These are phyloP conservation scores for Fusarium pilosicola DNA, from an alignment of 2,329 filamentous ascomycete genomes.

Conservation along the genomic window DNA sequence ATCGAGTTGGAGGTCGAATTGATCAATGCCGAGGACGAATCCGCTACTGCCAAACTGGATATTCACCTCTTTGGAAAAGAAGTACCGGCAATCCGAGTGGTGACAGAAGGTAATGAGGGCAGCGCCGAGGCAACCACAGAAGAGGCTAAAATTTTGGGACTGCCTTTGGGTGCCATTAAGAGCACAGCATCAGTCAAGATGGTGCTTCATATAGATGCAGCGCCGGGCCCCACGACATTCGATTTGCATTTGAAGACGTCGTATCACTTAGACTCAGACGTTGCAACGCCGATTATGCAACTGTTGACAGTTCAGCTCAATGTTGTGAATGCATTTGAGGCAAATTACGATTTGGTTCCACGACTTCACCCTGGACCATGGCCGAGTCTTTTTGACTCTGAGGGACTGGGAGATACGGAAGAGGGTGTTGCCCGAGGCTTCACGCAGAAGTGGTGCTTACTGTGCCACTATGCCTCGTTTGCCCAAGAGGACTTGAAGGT, in stretches of 20 bases:
- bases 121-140: slow-evolving; percentile 50
- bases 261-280: slow-evolving; percentile 83
- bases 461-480: slow-evolving; percentile 79
- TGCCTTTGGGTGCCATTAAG: slow-evolving; percentile 59
- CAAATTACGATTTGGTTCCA: slow-evolving; percentile 87
- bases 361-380: slow-evolving; percentile 80
- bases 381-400: slow-evolving; percentile 84
- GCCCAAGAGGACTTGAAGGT: slow-evolving; percentile 76
- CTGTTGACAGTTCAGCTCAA: slow-evolving; percentile 73
- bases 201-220: slow-evolving; percentile 61
- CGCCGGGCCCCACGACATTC: slow-evolving; percentile 63
- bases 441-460: slow-evolving; percentile 82
- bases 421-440: slow-evolving; percentile 66
- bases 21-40: slow-evolving; percentile 84
- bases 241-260: slow-evolving; percentile 77
- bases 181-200: slow-evolving; percentile 56
- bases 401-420: slow-evolving; percentile 54
- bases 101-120: slow-evolving; percentile 49
- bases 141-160: slow-evolving; percentile 55
- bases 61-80: slow-evolving; percentile 71
- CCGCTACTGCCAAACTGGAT: slow-evolving; percentile 77
- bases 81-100: slow-evolving; percentile 58
- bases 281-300: slow-evolving; percentile 83
- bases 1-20: slow-evolving; percentile 76
- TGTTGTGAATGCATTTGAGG: slow-evolving; percentile 87